Conservation (phyloP, 225 moss, liverwort and hornwort species). For the Bryoerythrophyllum caledonicum region DNA sequence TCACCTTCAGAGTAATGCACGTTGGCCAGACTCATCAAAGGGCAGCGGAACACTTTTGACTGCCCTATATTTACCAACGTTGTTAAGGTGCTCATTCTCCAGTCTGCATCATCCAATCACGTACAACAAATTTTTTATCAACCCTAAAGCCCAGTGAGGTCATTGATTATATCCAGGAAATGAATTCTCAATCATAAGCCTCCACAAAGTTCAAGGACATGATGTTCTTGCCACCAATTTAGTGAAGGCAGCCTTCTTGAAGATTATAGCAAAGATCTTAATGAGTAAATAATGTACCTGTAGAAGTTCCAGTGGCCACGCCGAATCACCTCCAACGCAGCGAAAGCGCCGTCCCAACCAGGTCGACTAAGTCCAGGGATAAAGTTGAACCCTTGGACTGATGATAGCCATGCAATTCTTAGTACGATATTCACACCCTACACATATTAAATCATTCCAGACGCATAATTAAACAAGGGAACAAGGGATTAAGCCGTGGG, state of each 20-base stretch:
- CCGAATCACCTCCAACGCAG: slow-evolving; percentile 71
- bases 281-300: slow-evolving; percentile 35
- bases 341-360: slow-evolving; percentile 44
- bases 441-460: slow-evolving; percentile 20
- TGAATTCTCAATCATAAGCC: background rate
- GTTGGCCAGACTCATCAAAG: slow-evolving; percentile 30
- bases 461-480: background rate
- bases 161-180: background rate
- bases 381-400: slow-evolving; percentile 47
- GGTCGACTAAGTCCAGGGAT: slow-evolving; percentile 29
- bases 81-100: slow-evolving; percentile 56
- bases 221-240: background rate
- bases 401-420: slow-evolving; percentile 70
- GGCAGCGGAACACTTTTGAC: slow-evolving; percentile 54
- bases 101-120: slow-evolving; percentile 29
- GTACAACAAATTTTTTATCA: background rate
- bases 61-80: slow-evolving; percentile 55
- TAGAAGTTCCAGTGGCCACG: slow-evolving; percentile 95
- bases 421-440: slow-evolving; percentile 63
- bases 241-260: background rate
- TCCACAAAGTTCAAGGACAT: slow-evolving; percentile 8
- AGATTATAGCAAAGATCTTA: background rate
- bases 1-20: slow-evolving; percentile 29
- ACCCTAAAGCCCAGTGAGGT: background rate
- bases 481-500: too few relatives aligned